Evolutionary conservation across 306 rosid species (phyloP), one percentile per base, ranked within the genome.

Genomic region (Astragalus membranaceus): DNA sequence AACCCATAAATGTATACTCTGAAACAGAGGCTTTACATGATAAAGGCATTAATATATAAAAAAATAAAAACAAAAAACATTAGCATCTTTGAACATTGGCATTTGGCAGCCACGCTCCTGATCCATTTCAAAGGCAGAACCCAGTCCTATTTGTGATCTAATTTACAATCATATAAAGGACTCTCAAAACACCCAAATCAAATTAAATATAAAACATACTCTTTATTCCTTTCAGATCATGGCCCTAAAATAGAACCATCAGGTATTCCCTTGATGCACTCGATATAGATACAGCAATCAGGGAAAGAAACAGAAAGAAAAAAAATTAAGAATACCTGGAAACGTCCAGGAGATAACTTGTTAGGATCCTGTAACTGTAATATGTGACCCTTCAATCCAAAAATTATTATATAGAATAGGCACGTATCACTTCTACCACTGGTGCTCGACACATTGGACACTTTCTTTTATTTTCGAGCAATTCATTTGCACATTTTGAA

Each of bases 361-460:
- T 47, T 58, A 67, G 43, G 63, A 66, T 73, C 55, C 57, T 76
- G 80, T 81, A 20, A 46, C 16, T 84, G 59, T 78, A 78, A 73
- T 64, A 60, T 63, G 64, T 63, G 66, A 20, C 67, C 54, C 23
- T 81, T 54, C 76, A 37, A 52, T 13, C 35, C 73, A 81, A 68
- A 79, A 54, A 58, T 55, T 76, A 81, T 64, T 41, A 74, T 59
- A 85, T 73, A 17, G 92, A 91, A 79, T 89, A 91, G 62, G 97
- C 96, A 72, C 99, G 96, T 58, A 91, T 85, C 79, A 91, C 91
- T 83, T 95, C 97, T 58, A 91, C 83, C 50, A 89, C 92, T 14
- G 96, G 96, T 60, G 99, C 97, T 56, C 80, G 80, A 81, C 99
- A 95, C 99, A 95, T 95, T 54, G 99, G 99, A 69, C 99, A 94